Conservation (phyloP, 176 grass and related monocot species). For the Raddia guianensis region DNA sequence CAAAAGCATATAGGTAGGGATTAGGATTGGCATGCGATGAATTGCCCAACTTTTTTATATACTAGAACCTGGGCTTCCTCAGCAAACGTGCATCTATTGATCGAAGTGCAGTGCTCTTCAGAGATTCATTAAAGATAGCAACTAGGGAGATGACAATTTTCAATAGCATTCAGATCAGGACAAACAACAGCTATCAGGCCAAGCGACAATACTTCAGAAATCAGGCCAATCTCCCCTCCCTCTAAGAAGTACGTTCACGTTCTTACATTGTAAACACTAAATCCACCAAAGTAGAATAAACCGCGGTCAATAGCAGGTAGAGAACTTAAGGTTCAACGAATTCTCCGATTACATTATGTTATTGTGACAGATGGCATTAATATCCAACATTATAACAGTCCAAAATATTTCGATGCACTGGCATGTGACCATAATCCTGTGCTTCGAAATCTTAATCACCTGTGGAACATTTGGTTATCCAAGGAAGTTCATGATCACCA, state of each 20-base stretch:
- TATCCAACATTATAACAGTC: not conserved
- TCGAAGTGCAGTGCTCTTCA: too few species aligned
- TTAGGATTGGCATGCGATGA: too few species aligned
- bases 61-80: too few species aligned
- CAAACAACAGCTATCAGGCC: not conserved
- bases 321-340: constrained; percentile 6
- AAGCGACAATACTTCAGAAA: not conserved
- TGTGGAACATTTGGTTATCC: constrained; percentile 41
- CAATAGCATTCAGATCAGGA: too few species aligned
- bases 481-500: constrained; percentile 95
- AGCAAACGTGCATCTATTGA: too few species aligned
- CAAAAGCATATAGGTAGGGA: too few species aligned
- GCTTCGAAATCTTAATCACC: constrained; percentile 28
- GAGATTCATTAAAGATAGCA: too few species aligned
- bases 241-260: not conserved
- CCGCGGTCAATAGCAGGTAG: too few species aligned
- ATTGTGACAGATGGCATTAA: constrained; percentile 10
- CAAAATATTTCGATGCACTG: not conserved
- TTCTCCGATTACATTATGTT: constrained; percentile 2
- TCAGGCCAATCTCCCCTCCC: not conserved
- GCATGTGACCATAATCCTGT: too few species aligned
- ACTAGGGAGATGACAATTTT: too few species aligned
- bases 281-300: not conserved
- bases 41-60: too few species aligned
- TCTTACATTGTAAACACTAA: constrained; percentile 7